Percentiles rank a stretch among this genome's conserved stretches.
These are phyloP conservation scores for Paramecium primaurelia DNA, from an alignment of 73 alveolate genomes.

Conservation along the genomic window DNA sequence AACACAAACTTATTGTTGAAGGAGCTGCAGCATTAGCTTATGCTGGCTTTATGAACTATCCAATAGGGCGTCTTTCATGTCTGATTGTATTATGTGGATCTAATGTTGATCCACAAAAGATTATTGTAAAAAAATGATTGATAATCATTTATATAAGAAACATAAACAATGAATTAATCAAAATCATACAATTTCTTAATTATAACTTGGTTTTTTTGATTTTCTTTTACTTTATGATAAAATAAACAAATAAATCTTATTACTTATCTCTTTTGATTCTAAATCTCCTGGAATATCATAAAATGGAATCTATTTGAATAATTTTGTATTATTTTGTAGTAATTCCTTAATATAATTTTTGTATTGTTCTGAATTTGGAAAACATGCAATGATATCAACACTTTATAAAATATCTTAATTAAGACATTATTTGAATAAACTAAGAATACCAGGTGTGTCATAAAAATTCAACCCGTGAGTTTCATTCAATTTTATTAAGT, in stretches of 20 bases:
- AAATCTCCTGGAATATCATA: not conserved
- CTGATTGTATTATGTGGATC: slow-evolving; percentile 10
- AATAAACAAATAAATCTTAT: not conserved
- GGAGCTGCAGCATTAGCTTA: slow-evolving; percentile 41
- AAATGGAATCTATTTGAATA: not conserved
- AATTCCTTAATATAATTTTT: slow-evolving; percentile 3
- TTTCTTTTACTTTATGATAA: not conserved
- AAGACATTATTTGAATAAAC: slow-evolving; percentile 7
- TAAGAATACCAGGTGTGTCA: slow-evolving; percentile 40
- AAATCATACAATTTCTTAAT: not conserved
- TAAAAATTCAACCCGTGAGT: not conserved
- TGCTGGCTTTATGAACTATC: not conserved
- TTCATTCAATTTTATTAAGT: slow-evolving; percentile 19
- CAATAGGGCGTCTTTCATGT: not conserved
- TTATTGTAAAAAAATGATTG: not conserved
- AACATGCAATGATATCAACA: slow-evolving; percentile 20
- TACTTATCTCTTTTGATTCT: not conserved
- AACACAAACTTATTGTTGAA: slow-evolving; percentile 5
- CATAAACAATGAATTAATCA: not conserved
- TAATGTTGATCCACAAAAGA: not conserved
- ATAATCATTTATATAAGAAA: not conserved
- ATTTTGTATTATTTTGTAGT: not conserved
- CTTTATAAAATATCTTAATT: not conserved
- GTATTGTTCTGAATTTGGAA: not conserved
- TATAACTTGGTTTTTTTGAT: slow-evolving; percentile 29